phyloP scores from a whole-genome alignment of 2,329 filamentous ascomycete genomes.

The Cladophialophora chaetospira region DNA sequence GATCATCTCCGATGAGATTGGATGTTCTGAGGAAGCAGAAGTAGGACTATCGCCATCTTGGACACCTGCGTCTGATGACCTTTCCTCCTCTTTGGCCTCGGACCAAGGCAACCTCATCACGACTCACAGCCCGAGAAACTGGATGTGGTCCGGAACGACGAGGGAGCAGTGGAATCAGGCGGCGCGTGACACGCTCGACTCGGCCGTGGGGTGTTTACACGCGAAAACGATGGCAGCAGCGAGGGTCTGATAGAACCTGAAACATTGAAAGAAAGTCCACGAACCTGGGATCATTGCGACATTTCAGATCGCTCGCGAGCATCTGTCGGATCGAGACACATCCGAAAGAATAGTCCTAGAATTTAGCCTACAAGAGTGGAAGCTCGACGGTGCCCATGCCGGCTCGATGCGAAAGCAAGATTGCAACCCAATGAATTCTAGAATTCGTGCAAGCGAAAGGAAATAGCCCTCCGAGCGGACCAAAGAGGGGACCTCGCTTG shows the following conservation, averaged over 20 bases:
- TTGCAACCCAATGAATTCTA: background rate
- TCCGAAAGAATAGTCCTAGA: background rate
- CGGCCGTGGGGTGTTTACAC: too few relatives aligned
- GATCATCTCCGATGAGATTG: slow-evolving; percentile 4
- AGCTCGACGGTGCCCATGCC: background rate
- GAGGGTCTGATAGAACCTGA: background rate
- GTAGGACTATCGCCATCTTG: slow-evolving; percentile 1
- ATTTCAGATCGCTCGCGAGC: background rate
- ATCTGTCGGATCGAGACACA: slow-evolving; percentile 3
- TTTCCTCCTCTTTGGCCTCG: slow-evolving; percentile 16
- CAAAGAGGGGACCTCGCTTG: slow-evolving; percentile 8
- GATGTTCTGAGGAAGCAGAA: background rate
- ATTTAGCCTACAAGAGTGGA: background rate
- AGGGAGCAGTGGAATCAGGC: background rate
- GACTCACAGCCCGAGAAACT: background rate
- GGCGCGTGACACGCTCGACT: too few relatives aligned
- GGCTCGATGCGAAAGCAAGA: background rate
- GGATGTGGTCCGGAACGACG: background rate
- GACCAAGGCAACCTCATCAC: slow-evolving; percentile 25
- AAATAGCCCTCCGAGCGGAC: background rate
- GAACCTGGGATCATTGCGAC: background rate
- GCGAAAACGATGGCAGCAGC: too few relatives aligned
- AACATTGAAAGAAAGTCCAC: background rate
- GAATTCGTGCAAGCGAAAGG: background rate
- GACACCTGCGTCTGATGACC: slow-evolving; percentile 12